phyloP scores from a whole-genome alignment of 768 basidiomycete genomes.

The Gloeopeniophorella convolvens region DNA sequence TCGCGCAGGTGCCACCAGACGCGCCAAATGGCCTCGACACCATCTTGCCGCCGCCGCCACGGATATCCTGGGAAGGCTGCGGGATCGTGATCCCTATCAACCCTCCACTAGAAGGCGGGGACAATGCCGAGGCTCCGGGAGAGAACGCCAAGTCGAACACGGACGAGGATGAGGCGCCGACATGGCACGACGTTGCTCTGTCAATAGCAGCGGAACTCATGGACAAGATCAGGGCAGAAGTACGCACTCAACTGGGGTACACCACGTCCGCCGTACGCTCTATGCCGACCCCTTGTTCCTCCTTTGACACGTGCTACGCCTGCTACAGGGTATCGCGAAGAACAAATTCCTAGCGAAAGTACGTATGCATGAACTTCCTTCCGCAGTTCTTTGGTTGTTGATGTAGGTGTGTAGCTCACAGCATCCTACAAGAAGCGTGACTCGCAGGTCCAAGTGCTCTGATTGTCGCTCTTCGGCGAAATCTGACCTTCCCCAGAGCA shows the following conservation, averaged over 20 bases:
- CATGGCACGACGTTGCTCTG: slow-evolving; percentile 92
- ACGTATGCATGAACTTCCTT: slow-evolving; percentile 4
- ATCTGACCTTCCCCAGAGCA: slow-evolving; percentile 45
- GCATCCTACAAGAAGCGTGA: slow-evolving; percentile 92
- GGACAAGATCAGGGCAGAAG: slow-evolving; percentile 60
- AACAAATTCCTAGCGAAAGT: slow-evolving; percentile 97
- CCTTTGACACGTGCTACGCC: background rate
- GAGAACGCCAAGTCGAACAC: background rate
- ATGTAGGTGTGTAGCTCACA: slow-evolving; percentile 48
- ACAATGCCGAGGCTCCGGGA: background rate
- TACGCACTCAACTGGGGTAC: slow-evolving; percentile 72
- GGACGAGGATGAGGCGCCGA: slow-evolving; percentile 32
- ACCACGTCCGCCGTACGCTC: slow-evolving; percentile 84
- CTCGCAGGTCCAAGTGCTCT: slow-evolving; percentile 50
- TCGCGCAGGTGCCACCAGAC: slow-evolving; percentile 61
- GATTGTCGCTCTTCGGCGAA: background rate
- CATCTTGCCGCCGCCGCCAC: slow-evolving; percentile 67
- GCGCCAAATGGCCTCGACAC: slow-evolving; percentile 69
- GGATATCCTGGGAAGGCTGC: slow-evolving; percentile 50
- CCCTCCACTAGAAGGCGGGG: slow-evolving; percentile 23
- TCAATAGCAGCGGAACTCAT: slow-evolving; percentile 86
- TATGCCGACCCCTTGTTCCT: background rate
- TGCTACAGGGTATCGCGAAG: slow-evolving; percentile 70
- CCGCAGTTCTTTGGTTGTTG: background rate
- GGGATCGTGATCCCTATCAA: slow-evolving; percentile 59